phyloP scores from a whole-genome alignment of 2,329 filamentous ascomycete species.

The Sporothrix inflata region DNA sequence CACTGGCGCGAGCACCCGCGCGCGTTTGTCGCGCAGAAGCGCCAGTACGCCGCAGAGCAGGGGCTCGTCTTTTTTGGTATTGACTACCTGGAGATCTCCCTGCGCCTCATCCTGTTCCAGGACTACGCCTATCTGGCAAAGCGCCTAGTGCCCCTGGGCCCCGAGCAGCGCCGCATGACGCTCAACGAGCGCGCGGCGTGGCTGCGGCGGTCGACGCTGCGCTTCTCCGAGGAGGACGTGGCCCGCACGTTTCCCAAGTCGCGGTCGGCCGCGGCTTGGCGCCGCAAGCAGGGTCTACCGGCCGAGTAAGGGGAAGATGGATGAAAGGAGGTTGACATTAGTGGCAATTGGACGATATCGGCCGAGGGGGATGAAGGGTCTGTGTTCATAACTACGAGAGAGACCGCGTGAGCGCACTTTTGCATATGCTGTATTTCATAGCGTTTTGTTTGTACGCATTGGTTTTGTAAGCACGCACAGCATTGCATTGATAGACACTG shows the following conservation, averaged over 20 bases:
- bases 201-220: slow-evolving; percentile 66
- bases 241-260: slow-evolving; percentile 53
- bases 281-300: slow-evolving; percentile 31
- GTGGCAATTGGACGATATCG: background rate
- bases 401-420: background rate
- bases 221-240: slow-evolving; percentile 69
- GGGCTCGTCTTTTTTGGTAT: slow-evolving; percentile 81
- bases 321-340: background rate
- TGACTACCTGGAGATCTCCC: slow-evolving; percentile 76
- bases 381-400: no score
- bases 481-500: slow-evolving; percentile 10
- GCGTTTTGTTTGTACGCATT: slow-evolving; percentile 9
- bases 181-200: slow-evolving; percentile 65
- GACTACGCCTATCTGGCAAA: slow-evolving; percentile 71
- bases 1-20: slow-evolving; percentile 82
- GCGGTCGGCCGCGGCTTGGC: slow-evolving; percentile 32
- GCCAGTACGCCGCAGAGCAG: slow-evolving; percentile 65
- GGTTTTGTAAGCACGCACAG: slow-evolving; percentile 2
- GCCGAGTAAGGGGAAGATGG: slow-evolving; percentile 5
- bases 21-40: slow-evolving; percentile 71
- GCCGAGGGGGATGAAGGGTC: background rate
- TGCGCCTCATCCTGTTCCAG: slow-evolving; percentile 70
- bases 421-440: slow-evolving; percentile 1
- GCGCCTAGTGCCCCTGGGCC: slow-evolving; percentile 73
- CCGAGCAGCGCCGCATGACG: slow-evolving; percentile 65